Conservation (phyloP, 2,329 filamentous ascomycete genomes). For the Trichoderma citrinoviride region DNA sequence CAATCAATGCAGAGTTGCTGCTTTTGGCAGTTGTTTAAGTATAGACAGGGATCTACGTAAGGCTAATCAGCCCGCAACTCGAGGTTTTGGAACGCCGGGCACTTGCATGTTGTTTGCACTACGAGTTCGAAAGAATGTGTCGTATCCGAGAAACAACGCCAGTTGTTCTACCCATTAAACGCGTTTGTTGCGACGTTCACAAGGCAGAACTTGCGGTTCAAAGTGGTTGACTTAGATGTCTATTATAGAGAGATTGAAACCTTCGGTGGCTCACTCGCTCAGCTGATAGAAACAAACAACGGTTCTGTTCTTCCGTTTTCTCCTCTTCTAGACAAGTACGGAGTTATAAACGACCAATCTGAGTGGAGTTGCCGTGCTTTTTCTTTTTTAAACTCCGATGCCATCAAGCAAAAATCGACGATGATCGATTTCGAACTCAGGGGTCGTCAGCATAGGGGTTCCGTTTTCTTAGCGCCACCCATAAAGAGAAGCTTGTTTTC, state of each 20-base stretch:
- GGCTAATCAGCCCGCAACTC: neutral
- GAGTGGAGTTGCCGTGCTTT: neutral
- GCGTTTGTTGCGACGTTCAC: too few relatives aligned
- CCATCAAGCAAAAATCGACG: neutral
- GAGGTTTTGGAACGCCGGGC: neutral
- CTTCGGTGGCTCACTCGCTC: too few relatives aligned
- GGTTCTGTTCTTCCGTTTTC: too few relatives aligned
- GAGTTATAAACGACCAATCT: neutral
- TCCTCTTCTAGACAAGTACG: too few relatives aligned
- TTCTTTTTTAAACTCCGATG: neutral
- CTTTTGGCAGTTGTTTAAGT: neutral
- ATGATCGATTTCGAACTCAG: constrained; percentile 1
- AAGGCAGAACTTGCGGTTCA: too few relatives aligned
- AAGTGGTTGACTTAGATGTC: too few relatives aligned
- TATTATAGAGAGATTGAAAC: too few relatives aligned
- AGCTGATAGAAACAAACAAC: too few relatives aligned
- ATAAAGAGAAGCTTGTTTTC: constrained; percentile 16
- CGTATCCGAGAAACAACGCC: too few relatives aligned
- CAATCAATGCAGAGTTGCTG: neutral
- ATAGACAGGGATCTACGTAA: neutral
- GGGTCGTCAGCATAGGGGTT: constrained; percentile 1
- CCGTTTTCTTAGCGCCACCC: neutral
- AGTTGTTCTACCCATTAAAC: too few relatives aligned
- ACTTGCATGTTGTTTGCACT: neutral
- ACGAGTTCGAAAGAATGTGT: neutral